Evolutionary conservation across 495 filamentous ascomycete species (phyloP), one percentile per base, ranked within the genome.

Genomic region (Evernia prunastri): DNA sequence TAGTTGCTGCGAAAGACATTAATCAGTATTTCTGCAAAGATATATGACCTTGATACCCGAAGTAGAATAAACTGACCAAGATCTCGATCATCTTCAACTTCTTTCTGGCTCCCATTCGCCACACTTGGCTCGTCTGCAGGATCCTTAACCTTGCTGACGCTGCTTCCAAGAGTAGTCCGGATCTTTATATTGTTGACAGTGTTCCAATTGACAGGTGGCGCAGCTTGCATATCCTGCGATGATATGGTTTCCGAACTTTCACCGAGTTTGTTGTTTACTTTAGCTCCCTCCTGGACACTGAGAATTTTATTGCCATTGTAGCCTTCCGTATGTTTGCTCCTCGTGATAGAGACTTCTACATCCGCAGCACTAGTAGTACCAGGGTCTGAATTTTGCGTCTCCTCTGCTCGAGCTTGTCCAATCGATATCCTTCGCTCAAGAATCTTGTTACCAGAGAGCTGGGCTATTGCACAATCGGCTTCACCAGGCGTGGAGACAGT

Each of bases 121-220:
- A 53, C 12, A 53, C 6, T 18, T 31, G 49, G 25, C 27, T 17
- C 25, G 18, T 53, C 27, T 53, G 13, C 25, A 0, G 9, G 18
- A 10, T 53, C 3, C 4, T 42, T 40, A 27, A 33, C 23, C 39
- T 57, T 23, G 27, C 27, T 20, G 4, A 23, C n/a, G 17, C 27
- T 31, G 84, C 92, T 96, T 78, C 83, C 86, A 81, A 89, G 88
- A 85, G 96, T 65, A 10, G 63, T 65, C 18, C 60, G 60, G 6
- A 63, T 63, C 49, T 43, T 63, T 20, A 39, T 63, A 31, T 3
- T 56, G n/a, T 56, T 63, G 36, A 63, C 49, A 9, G 51, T 36
- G 5, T 56, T 63, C 60, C 60, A 63, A 36, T 11, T 35, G 10
- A 54, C 35, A 17, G 49, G 60, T 31, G 36, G 18, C 15, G 36